Evolutionary conservation across 192 early-diverging fungal species (phyloP).

Genomic region (Hyaloraphidium curvatum): DNA sequence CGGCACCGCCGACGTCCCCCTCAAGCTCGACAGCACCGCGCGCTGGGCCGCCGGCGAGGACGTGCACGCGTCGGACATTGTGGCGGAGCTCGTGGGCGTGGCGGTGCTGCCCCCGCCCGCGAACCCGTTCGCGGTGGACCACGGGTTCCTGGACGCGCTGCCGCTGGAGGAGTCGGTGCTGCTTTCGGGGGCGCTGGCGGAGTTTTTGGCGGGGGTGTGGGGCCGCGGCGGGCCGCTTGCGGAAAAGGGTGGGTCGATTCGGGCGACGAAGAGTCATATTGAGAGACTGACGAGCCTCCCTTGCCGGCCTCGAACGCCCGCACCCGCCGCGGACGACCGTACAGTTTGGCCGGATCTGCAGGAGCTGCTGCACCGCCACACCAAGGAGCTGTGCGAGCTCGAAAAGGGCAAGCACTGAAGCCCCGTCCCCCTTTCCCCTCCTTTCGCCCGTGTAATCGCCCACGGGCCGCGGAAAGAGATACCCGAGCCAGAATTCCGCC

Average conservation of each 20-base stretch:
- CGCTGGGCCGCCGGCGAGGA: constrained; percentile 41
- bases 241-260: constrained; percentile 13
- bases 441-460: too few relatives aligned
- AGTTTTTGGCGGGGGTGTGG: constrained; percentile 41
- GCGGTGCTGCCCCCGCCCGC: constrained; percentile 30
- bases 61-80: constrained; percentile 39
- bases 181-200: constrained; percentile 41
- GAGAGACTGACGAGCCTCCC: too few relatives aligned
- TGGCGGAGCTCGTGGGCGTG: constrained; percentile 43
- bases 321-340: too few relatives aligned
- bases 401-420: too few relatives aligned
- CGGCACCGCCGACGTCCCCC: constrained; percentile 24
- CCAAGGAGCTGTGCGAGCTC: too few relatives aligned
- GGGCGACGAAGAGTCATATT: too few relatives aligned
- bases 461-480: too few relatives aligned
- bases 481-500: too few relatives aligned
- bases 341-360: too few relatives aligned
- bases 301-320: too few relatives aligned
- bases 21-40: constrained; percentile 41
- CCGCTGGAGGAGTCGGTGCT: constrained; percentile 43
- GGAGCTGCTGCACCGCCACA: too few relatives aligned
- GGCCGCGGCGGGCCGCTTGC: constrained; percentile 21
- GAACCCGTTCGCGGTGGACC: constrained; percentile 46
- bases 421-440: too few relatives aligned
- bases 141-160: constrained; percentile 33